Evolutionary conservation across 1,139 yeast species (phyloP).

Genomic region (Sugiyamaella pinicola): DNA sequence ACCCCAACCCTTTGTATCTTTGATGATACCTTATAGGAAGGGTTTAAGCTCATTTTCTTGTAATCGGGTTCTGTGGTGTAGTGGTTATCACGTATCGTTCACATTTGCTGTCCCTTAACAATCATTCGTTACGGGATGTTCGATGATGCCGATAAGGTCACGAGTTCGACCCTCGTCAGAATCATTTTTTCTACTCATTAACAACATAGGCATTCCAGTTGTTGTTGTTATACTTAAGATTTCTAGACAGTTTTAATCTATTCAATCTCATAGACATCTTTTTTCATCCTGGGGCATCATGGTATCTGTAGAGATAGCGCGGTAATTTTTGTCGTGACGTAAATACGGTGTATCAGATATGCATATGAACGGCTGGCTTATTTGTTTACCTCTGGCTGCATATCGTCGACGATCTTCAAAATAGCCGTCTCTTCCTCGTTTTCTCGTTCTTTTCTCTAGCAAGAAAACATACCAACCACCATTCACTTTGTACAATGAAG

Average conservation of each 20-base stretch:
- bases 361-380: constrained; percentile 5
- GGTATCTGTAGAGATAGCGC: too few species aligned
- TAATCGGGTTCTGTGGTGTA: constrained; percentile 14
- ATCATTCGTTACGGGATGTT: background rate
- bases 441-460: too few species aligned
- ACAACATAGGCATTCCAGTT: too few species aligned
- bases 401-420: background rate
- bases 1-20: background rate
- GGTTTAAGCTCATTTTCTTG: background rate
- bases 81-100: constrained; percentile 16
- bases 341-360: too few species aligned
- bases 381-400: constrained; percentile 7
- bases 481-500: constrained; percentile 8
- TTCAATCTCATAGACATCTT: too few species aligned
- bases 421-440: background rate
- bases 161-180: constrained; percentile 17
- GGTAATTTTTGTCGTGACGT: too few species aligned
- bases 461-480: too few species aligned
- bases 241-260: too few species aligned
- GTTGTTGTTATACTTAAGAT: too few species aligned
- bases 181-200: constrained; percentile 14
- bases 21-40: background rate
- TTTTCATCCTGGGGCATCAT: too few species aligned
- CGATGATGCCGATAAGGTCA: constrained; percentile 15
- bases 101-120: background rate